Evolutionary conservation across 2,329 filamentous ascomycete genomes (phyloP), one percentile per base, ranked within the genome.

Genomic region (Rhynchosporium agropyri): DNA sequence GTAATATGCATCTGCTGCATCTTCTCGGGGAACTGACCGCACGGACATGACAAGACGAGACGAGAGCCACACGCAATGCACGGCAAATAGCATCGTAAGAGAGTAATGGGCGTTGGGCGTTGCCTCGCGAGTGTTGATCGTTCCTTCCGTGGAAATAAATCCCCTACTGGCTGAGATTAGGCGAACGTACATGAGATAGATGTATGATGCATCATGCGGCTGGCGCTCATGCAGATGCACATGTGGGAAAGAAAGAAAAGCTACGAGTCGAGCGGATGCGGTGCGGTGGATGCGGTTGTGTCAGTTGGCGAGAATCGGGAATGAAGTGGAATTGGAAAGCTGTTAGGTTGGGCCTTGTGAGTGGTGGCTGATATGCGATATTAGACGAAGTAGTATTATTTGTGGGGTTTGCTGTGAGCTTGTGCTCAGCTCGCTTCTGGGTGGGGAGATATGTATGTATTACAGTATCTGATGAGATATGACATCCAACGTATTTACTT

Each of bases 101-200:
- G 40, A 12, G 40, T 12, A 43, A 43, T 6, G 42, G 42, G 20
- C 20, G 20, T 20, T 20, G 20, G 20, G 20, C 20, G 20, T 20
- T 20, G 20, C 20, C 20, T 20, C 20, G 20, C 20, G 20, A 20
- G 20, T 20, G 20, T 20, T 20, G 38, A 38, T 56, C 53, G 13
- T 43, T 3, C 26, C 26, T 9, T 15, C 13, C 13, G 9, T 7
- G 15, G 12, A n/a, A n/a, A 13, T 38, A 54, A 54, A 54, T 54
- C 36, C n/a, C 51, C 51, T 40, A 68, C 50, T 68, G 64, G 66
- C 29, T 31, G 36, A 29, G 4, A 36, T 12, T 15, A 67, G 63
- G 65, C 67, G 67, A 68, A 60, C 12, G 63, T 68, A 61, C 60
- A 65, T 61, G 40, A 13, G n/a, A 12, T 31, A 31, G 29, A 29